A percentile compares a stretch with the other conserved stretches of the same genome.
phyloP scores from a whole-genome alignment of 805 yeast genomes.

The Lachancea mirantina region DNA sequence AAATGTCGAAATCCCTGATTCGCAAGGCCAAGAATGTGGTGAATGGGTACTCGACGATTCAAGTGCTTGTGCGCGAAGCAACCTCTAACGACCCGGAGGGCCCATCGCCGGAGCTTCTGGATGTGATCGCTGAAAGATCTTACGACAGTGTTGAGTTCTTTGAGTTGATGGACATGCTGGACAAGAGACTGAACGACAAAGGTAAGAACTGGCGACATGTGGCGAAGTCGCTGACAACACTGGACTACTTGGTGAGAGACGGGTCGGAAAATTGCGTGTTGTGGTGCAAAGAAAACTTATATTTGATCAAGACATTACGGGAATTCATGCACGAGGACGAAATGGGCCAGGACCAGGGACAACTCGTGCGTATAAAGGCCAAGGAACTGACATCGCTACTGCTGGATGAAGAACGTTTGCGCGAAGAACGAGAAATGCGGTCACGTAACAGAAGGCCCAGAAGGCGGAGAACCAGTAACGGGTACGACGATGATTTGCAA shows the following conservation, averaged over 20 bases:
- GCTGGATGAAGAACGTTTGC: conserved; percentile 73
- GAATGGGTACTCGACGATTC: conserved; percentile 81
- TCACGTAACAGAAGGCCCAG: conserved; percentile 31
- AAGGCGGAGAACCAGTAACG: conserved; percentile 32
- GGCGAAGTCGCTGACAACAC: conserved; percentile 81
- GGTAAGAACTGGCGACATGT: conserved; percentile 98
- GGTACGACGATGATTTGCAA: conserved; percentile 68
- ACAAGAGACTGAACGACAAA: conserved; percentile 85
- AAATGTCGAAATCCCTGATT: conserved; percentile 69
- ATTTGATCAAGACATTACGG: conserved; percentile 79
- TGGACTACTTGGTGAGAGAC: conserved; percentile 76
- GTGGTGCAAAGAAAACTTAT: conserved; percentile 87
- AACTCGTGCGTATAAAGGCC: conserved; percentile 81
- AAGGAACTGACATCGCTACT: conserved; percentile 76
- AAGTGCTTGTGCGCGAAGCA: conserved; percentile 83
- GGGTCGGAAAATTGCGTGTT: conserved; percentile 85
- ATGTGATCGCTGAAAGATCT: conserved; percentile 71
- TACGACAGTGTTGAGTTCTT: conserved; percentile 66
- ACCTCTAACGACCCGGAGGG: conserved; percentile 84
- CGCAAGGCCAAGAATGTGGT: conserved; percentile 71
- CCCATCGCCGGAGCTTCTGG: conserved; percentile 77
- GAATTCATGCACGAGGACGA: conserved; percentile 84
- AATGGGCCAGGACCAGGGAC: conserved; percentile 74
- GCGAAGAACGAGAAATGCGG: conserved; percentile 53
- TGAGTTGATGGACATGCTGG: conserved; percentile 91